phyloP scores from a whole-genome alignment of 1,284 basidiomycete species.

The Irpex rosettiformis region DNA sequence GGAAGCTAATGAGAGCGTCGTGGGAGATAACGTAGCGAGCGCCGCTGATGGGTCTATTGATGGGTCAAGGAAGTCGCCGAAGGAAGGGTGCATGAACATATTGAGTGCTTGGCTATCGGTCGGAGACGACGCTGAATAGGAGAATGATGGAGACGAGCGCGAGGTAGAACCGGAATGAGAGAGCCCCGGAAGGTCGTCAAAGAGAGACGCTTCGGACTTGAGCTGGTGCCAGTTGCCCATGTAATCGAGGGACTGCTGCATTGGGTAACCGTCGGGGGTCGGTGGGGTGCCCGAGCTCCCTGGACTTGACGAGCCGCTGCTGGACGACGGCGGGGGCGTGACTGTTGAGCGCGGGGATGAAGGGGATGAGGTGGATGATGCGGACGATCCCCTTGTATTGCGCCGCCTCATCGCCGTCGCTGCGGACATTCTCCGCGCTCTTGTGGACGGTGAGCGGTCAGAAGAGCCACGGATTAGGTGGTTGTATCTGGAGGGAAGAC shows the following conservation, averaged over 20 bases:
- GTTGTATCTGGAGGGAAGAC: constrained; percentile 16
- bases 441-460: constrained; percentile 14
- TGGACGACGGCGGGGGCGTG: constrained; percentile 10
- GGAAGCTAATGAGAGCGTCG: constrained; percentile 6
- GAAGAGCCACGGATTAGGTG: constrained; percentile 19
- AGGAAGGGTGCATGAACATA: constrained; percentile 15
- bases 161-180: constrained; percentile 9
- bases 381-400: constrained; percentile 13
- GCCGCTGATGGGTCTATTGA: constrained; percentile 8
- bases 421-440: constrained; percentile 15
- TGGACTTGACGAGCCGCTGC: constrained; percentile 13
- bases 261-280: constrained; percentile 8
- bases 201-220: constrained; percentile 2
- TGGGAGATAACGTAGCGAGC: constrained; percentile 1
- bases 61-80: constrained; percentile 14
- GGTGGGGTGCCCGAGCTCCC: constrained; percentile 11
- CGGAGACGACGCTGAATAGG: constrained; percentile 4
- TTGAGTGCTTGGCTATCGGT: constrained; percentile 16
- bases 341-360: constrained; percentile 13
- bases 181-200: constrained; percentile 9
- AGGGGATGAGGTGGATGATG: constrained; percentile 11
- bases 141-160: constrained; percentile 10
- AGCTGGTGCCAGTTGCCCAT: constrained; percentile 4
- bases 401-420: constrained; percentile 16
- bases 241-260: constrained; percentile 12